Percentiles rank a stretch among this genome's conserved stretches.
Conservation (phyloP, 805 yeast genomes). For the Nakazawaea holstii region DNA sequence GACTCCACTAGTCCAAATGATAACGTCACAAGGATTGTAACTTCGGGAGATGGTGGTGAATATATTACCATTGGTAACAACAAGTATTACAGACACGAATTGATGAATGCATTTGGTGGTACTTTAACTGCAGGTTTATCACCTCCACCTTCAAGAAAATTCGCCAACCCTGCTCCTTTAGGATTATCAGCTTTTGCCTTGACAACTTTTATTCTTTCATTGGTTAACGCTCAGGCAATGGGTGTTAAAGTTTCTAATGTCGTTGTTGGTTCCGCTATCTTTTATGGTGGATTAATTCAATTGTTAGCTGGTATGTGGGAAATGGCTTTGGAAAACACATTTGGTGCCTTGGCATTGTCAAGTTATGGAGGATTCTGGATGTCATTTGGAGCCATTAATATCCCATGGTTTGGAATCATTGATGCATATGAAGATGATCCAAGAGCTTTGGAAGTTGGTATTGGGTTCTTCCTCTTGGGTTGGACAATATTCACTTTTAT, state of each 20-base stretch:
- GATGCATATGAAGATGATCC: conserved; percentile 41
- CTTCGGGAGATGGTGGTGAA: conserved; percentile 45
- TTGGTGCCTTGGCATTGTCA: conserved; percentile 61
- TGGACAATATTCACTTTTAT: conserved; percentile 63
- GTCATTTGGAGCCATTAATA: conserved; percentile 59
- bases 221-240: conserved; percentile 61
- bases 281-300: conserved; percentile 72
- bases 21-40: conserved; percentile 1
- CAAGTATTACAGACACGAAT: conserved; percentile 56
- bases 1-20: neutral
- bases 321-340: conserved; percentile 69
- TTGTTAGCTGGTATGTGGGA: conserved; percentile 73
- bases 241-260: conserved; percentile 57
- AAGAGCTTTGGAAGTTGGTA: conserved; percentile 40
- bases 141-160: conserved; percentile 50
- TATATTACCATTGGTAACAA: conserved; percentile 69
- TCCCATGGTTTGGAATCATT: conserved; percentile 52
- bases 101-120: conserved; percentile 77
- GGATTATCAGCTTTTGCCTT: conserved; percentile 70
- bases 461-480: conserved; percentile 55
- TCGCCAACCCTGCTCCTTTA: conserved; percentile 74
- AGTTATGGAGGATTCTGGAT: conserved; percentile 76
- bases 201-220: conserved; percentile 60
- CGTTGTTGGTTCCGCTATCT: conserved; percentile 60
- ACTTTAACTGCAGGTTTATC: conserved; percentile 64